Percentiles rank a stretch among this genome's conserved stretches.
These are phyloP conservation scores for Hemileia vastatrix DNA, from an alignment of 1,284 basidiomycete genomes.

Conservation along the genomic window DNA sequence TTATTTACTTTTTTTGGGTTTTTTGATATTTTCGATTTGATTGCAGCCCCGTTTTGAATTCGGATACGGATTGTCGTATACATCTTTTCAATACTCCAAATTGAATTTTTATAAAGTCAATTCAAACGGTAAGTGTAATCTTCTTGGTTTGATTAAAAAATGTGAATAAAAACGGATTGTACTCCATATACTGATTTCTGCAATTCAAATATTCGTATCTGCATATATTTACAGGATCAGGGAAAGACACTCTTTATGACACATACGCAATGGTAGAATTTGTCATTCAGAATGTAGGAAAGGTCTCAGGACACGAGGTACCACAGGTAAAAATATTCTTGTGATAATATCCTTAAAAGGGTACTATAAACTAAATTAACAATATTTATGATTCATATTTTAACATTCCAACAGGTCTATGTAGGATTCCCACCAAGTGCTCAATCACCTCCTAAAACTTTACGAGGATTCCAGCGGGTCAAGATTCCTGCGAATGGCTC, in stretches of 20 bases:
- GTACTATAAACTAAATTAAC: background rate
- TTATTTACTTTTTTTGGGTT: background rate
- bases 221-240: background rate
- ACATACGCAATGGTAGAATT: background rate
- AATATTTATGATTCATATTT: background rate
- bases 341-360: background rate
- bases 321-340: slow-evolving; percentile 3
- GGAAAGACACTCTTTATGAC: background rate
- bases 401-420: background rate
- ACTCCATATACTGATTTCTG: background rate
- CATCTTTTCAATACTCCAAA: slow-evolving; percentile 10
- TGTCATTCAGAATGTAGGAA: slow-evolving; percentile 7
- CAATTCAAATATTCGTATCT: background rate
- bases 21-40: background rate
- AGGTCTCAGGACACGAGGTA: slow-evolving; percentile 6
- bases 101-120: no score
- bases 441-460: slow-evolving; percentile 27
- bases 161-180: background rate
- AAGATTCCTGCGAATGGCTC: slow-evolving; percentile 14
- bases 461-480: slow-evolving; percentile 35
- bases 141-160: background rate
- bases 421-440: slow-evolving; percentile 8
- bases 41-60: slow-evolving; percentile 16
- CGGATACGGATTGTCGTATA: slow-evolving; percentile 22
- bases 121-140: no score